Evolutionary conservation across 495 filamentous ascomycete genomes (phyloP), one percentile per base, ranked within the genome.

Genomic region (Penicillium antarcticum): DNA sequence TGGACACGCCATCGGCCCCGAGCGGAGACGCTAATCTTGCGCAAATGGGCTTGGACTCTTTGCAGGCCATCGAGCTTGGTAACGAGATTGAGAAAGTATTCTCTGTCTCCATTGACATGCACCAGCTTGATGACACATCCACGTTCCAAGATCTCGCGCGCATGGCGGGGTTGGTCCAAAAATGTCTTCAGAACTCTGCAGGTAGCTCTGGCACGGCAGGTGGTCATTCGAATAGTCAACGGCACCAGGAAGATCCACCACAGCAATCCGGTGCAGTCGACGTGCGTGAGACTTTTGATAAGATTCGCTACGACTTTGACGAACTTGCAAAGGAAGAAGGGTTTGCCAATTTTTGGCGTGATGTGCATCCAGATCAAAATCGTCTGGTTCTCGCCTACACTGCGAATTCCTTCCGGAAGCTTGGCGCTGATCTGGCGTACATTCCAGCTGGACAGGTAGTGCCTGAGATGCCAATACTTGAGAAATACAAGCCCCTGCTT

Each of bases 301-400:
- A 13, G 4, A 29, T 43, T 13, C 14, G 19, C 14, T 1, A 14
- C 19, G 9, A 43, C 12, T 43, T 29, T 13, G 26, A 26, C 3
- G 8, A 29, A 9, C 16, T 43, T 32, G 41, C 41, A 17, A 19
- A 43, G 5, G 0, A 43, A 16, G 14, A 29, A 1, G 13, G 19
- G 0, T 31, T 43, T 11, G 19, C 19, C 24, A 21, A 43, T 5
- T 53, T 53, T 17, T 41, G 23, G 18, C 35, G 35, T 19, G 41
- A 53, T 17, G 51, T 53, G 34, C 52, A 57, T 34, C 55, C 55
- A 6, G 18, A 29, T 4, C 58, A 65, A 31, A 44, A 49, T 7
- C 23, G 17, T 18, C 64, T 67, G 4, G 61, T 62, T 7, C 38
- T 57, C 5, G 61, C 61, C 5, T 64, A 66, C 38, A 37, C 55